A percentile compares a stretch with the other conserved stretches of the same genome.
These are phyloP conservation scores for Eutypella sp. DNA, from an alignment of 2,329 filamentous ascomycete genomes.

Conservation along the genomic window DNA sequence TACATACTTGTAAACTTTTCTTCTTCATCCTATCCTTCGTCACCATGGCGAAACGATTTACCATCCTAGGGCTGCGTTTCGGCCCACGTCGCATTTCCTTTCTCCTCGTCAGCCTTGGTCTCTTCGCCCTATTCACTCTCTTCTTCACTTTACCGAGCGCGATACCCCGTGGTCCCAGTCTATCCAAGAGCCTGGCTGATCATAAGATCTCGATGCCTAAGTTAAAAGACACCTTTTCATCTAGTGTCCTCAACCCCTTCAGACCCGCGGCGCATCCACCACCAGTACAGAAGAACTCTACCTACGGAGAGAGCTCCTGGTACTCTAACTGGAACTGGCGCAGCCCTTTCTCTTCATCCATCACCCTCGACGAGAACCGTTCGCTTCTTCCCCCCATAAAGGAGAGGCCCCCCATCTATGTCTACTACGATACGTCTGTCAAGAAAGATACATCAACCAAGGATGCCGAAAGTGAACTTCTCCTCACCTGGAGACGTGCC, in stretches of 20 bases:
- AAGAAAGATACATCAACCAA: slow-evolving; percentile 58
- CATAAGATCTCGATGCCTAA: slow-evolving; percentile 46
- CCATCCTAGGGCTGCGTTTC: slow-evolving; percentile 45
- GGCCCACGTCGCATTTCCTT: slow-evolving; percentile 48
- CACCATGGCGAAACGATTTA: slow-evolving; percentile 42
- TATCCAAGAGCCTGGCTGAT: slow-evolving; percentile 43
- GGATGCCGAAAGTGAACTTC: slow-evolving; percentile 70
- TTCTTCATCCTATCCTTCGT: background rate
- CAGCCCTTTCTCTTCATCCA: slow-evolving; percentile 78
- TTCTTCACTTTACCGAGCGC: slow-evolving; percentile 46
- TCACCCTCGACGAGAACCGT: slow-evolving; percentile 76
- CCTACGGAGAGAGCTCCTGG: slow-evolving; percentile 75
- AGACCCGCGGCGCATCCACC: slow-evolving; percentile 65
- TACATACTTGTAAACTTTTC: background rate
- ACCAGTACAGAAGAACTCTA: slow-evolving; percentile 71
- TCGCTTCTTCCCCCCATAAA: slow-evolving; percentile 74
- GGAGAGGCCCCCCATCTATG: slow-evolving; percentile 73
- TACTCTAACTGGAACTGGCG: slow-evolving; percentile 87
- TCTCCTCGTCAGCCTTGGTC: slow-evolving; percentile 44
- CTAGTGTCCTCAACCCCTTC: slow-evolving; percentile 60
- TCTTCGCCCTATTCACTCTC: slow-evolving; percentile 50
- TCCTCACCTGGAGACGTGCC: slow-evolving; percentile 83
- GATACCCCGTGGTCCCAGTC: slow-evolving; percentile 42
- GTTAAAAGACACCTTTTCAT: slow-evolving; percentile 41
- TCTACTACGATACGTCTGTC: slow-evolving; percentile 73